phyloP scores from a whole-genome alignment of 352 stramenopile species.

The Globisporangium polare region DNA sequence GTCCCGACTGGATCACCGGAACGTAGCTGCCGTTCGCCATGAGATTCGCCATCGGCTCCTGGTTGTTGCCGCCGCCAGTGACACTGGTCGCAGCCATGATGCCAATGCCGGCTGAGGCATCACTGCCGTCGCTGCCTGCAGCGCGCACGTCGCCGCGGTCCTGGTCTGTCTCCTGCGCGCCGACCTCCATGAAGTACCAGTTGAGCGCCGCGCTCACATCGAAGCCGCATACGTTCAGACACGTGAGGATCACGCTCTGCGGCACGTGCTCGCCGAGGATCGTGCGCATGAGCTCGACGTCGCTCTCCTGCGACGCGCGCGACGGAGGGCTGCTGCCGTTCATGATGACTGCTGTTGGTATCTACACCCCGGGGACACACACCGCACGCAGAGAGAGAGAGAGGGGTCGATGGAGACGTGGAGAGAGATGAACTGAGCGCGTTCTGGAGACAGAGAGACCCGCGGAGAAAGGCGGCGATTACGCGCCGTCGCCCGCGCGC shows the following conservation, averaged over 20 bases:
- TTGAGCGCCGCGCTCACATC: slow-evolving; percentile 85
- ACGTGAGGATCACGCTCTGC: slow-evolving; percentile 81
- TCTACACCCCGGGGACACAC: neutral
- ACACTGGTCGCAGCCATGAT: neutral
- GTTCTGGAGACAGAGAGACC: neutral
- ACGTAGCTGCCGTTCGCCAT: slow-evolving; percentile 20
- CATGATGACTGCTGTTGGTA: neutral
- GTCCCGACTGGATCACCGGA: slow-evolving; percentile 62
- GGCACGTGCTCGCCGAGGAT: slow-evolving; percentile 86
- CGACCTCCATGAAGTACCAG: slow-evolving; percentile 85
- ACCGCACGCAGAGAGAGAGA: neutral
- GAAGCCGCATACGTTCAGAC: slow-evolving; percentile 76
- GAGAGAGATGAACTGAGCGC: neutral
- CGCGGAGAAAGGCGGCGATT: neutral
- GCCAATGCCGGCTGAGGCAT: neutral
- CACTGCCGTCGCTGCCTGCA: neutral
- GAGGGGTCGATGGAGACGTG: neutral
- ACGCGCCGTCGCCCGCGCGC: neutral
- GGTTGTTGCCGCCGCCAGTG: neutral
- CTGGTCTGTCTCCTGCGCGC: slow-evolving; percentile 17
- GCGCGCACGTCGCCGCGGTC: slow-evolving; percentile 6
- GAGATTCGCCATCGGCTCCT: slow-evolving; percentile 7
- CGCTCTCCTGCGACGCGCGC: slow-evolving; percentile 38
- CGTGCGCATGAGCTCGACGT: slow-evolving; percentile 86
- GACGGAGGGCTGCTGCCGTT: slow-evolving; percentile 3